phyloP scores from a whole-genome alignment of 2,329 filamentous ascomycete species.

The Cladorrhinum sp. region DNA sequence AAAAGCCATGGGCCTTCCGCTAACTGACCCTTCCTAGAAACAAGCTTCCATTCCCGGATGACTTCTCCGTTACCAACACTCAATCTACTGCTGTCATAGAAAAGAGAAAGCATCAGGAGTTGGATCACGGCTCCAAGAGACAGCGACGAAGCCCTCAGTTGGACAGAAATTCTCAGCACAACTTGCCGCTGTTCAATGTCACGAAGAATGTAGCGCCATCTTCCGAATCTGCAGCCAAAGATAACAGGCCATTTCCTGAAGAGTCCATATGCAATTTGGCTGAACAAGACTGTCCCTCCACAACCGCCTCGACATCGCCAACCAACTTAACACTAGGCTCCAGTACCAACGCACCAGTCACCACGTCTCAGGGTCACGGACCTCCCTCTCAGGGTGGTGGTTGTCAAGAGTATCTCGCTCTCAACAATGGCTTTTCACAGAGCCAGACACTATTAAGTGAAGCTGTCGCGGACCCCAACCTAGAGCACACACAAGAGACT shows the following conservation, averaged over 20 bases:
- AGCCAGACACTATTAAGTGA: not conserved
- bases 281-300: not conserved
- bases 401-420: too few relatives aligned
- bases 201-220: not conserved
- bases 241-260: not conserved
- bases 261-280: not conserved
- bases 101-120: not conserved
- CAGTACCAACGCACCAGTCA: not conserved
- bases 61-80: not conserved
- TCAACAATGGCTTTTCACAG: not conserved
- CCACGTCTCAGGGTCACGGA: not conserved
- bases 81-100: not conserved
- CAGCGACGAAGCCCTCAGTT: not conserved
- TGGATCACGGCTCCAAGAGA: not conserved
- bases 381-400: not conserved
- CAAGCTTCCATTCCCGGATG: not conserved
- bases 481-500: not conserved
- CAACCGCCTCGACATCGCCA: not conserved
- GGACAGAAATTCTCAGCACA: not conserved
- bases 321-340: not conserved
- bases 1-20: not conserved
- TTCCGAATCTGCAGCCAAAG: not conserved
- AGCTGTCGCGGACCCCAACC: not conserved
- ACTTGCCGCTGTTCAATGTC: not conserved
- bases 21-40: not conserved